Percentiles rank a stretch among this genome's conserved stretches.
Evolutionary conservation across 2,329 filamentous ascomycete species (phyloP).

Genomic region (Neofusicoccum laricinum): DNA sequence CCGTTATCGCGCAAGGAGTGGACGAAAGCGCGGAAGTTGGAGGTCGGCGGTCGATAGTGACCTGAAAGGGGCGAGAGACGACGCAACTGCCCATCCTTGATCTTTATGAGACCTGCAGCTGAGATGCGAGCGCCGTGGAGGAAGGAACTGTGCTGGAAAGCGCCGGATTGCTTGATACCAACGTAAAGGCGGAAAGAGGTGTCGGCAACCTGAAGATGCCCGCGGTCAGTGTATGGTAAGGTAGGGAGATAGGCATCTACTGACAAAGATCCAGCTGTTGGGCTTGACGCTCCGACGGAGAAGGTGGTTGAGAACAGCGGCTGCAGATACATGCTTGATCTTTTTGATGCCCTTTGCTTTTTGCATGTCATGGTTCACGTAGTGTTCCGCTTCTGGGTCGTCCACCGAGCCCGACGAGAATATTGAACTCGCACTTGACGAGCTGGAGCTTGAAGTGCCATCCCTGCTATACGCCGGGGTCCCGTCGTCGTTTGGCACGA

Average conservation of each 20-base stretch:
- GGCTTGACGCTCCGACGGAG: slow-evolving; percentile 76
- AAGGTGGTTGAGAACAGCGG: slow-evolving; percentile 74
- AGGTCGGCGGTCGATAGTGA: slow-evolving; percentile 80
- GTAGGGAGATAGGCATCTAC: slow-evolving; percentile 19
- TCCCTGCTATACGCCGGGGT: slow-evolving; percentile 40
- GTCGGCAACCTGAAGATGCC: slow-evolving; percentile 59
- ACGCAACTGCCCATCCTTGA: slow-evolving; percentile 75
- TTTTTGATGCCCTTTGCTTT: slow-evolving; percentile 60
- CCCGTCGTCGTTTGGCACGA: slow-evolving; percentile 43
- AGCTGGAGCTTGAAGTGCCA: slow-evolving; percentile 20
- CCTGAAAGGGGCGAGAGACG: slow-evolving; percentile 67
- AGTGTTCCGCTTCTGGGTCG: slow-evolving; percentile 61
- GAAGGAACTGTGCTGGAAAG: slow-evolving; percentile 90
- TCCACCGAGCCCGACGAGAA: slow-evolving; percentile 46
- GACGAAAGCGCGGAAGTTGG: slow-evolving; percentile 81
- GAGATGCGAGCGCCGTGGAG: slow-evolving; percentile 78
- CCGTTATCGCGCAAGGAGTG: slow-evolving; percentile 67
- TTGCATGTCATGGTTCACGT: slow-evolving; percentile 63
- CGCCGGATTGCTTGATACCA: slow-evolving; percentile 83
- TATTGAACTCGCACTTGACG: slow-evolving; percentile 31
- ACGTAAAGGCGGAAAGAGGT: slow-evolving; percentile 82
- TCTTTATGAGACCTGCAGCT: slow-evolving; percentile 79
- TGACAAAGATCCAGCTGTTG: slow-evolving; percentile 87
- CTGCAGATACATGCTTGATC: slow-evolving; percentile 65
- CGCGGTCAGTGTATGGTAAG: background rate